A percentile compares a stretch with the other conserved stretches of the same genome.
These are phyloP conservation scores for Spathaspora sp. DNA, from an alignment of 805 yeast species.

Conservation along the genomic window DNA sequence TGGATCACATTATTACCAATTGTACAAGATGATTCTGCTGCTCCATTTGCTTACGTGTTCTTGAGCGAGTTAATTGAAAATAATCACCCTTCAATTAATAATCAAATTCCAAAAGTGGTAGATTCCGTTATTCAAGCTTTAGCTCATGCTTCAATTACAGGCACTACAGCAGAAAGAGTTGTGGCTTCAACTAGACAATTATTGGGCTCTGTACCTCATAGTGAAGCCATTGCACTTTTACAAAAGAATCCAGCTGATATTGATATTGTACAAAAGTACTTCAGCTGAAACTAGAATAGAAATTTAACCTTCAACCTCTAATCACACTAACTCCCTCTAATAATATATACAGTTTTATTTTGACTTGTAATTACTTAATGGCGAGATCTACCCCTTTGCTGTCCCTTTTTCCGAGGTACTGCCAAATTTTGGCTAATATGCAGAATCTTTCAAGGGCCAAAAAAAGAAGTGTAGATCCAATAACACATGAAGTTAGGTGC, in stretches of 20 bases:
- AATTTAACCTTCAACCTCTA: neutral
- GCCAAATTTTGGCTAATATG: neutral
- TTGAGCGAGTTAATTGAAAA: slow-evolving; percentile 67
- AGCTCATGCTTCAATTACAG: slow-evolving; percentile 60
- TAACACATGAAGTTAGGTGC: neutral
- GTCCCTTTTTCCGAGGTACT: too few relatives aligned
- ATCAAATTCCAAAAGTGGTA: slow-evolving; percentile 58
- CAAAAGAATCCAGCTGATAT: slow-evolving; percentile 56
- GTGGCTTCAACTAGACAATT: slow-evolving; percentile 62
- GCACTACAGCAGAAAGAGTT: slow-evolving; percentile 65
- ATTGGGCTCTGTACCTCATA: slow-evolving; percentile 62
- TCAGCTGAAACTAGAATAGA: slow-evolving; percentile 22
- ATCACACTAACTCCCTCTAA: neutral
- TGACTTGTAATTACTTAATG: too few relatives aligned
- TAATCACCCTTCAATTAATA: slow-evolving; percentile 51
- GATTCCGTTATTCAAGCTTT: slow-evolving; percentile 74
- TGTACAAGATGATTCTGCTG: slow-evolving; percentile 81
- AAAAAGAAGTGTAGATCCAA: neutral
- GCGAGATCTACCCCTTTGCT: too few relatives aligned
- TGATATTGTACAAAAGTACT: slow-evolving; percentile 57
- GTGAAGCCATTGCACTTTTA: slow-evolving; percentile 61
- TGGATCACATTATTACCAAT: slow-evolving; percentile 87
- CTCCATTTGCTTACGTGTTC: slow-evolving; percentile 77
- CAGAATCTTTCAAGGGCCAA: neutral
- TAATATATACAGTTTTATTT: neutral